Evolutionary conservation across 176 grass and related monocot species (phyloP), one percentile per base, ranked within the genome.

Genomic region (Oryza meridionalis): DNA sequence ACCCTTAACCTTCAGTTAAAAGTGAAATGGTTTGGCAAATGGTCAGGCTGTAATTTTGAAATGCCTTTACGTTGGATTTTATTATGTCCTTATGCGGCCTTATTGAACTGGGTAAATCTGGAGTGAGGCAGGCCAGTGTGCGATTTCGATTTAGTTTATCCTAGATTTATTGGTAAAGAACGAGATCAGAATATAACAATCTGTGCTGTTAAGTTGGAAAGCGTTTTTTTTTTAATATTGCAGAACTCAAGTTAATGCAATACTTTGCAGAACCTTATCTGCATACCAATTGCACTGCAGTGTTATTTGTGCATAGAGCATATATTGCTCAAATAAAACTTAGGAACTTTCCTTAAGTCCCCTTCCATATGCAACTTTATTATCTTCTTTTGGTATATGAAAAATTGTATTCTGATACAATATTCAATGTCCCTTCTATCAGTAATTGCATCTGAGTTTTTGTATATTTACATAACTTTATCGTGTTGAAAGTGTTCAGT

Each of bases 11-110:
- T 72, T 40, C 38, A 75, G 79, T 26, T 45, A 22, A 73, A 82
- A 81, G 29, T 63, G 13, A 83, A 69, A 67, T 38, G 82, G 45
- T 77, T 61, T 67, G 47, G 29, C 43, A 68, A 55, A 35, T 76
- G 73, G 47, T 9, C n/a, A 42, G 37, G 12, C 63, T 47, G 16
- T 16, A 32, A 67, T 79, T 67, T 67, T 7, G 16, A 0, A 25
- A 25, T 26, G 17, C 37, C 11, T 44, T 38, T 44, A 65, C 4
- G 8, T 78, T 26, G 4, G 15, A 31, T 19, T 66, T 16, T 79
- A 79, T 42, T 71, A 9, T 38, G 19, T 70, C 37, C 9, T 70
- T 43, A 7, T 71, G 4, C 4, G 69, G 21, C 38, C 42, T 46
- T 13, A 49, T 17, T 64, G 21, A 65, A 44, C 8, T 78, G 14